A percentile compares a stretch with the other conserved stretches of the same genome.
Conservation (phyloP, 1,284 basidiomycete species). For the Meira nashicola region DNA sequence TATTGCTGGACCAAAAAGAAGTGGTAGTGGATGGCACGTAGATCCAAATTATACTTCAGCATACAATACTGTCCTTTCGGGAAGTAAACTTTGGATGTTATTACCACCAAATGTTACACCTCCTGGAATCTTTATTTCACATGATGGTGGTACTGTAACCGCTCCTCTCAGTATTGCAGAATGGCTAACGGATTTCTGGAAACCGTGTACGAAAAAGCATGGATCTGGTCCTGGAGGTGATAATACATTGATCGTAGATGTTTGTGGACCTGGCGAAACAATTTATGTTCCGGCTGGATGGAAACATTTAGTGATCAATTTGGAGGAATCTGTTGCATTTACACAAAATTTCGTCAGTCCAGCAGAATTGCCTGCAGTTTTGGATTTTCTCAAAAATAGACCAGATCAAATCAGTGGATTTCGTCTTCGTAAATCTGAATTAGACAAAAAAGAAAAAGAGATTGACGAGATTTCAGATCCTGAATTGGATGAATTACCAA, state of each 20-base stretch:
- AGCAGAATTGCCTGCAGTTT: slow-evolving; percentile 53
- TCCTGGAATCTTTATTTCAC: slow-evolving; percentile 53
- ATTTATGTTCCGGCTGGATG: slow-evolving; percentile 53
- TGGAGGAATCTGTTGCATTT: slow-evolving; percentile 52
- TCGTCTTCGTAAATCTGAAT: slow-evolving; percentile 6
- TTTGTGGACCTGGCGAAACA: slow-evolving; percentile 54
- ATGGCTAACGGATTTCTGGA: slow-evolving; percentile 55
- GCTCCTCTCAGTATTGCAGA: slow-evolving; percentile 53
- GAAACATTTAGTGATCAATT: slow-evolving; percentile 48
- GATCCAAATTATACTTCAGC: slow-evolving; percentile 55
- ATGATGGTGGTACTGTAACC: slow-evolving; percentile 34
- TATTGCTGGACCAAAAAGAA: slow-evolving; percentile 15
- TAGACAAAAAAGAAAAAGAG: slow-evolving; percentile 20
- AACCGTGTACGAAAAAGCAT: slow-evolving; percentile 33
- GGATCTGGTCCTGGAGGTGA: slow-evolving; percentile 30
- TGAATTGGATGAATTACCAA: slow-evolving; percentile 27
- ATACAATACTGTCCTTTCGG: slow-evolving; percentile 56
- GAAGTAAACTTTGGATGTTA: slow-evolving; percentile 55
- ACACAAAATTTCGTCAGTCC: slow-evolving; percentile 57
- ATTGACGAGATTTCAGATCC: slow-evolving; percentile 15
- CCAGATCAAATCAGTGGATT: slow-evolving; percentile 56
- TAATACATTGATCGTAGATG: slow-evolving; percentile 53
- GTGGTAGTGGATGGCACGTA: slow-evolving; percentile 42
- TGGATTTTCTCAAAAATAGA: slow-evolving; percentile 55
- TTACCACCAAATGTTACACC: slow-evolving; percentile 54